Base-by-base conservation (phyloP, 805 yeast genomes). In the Torulaspora franciscae region DNA sequence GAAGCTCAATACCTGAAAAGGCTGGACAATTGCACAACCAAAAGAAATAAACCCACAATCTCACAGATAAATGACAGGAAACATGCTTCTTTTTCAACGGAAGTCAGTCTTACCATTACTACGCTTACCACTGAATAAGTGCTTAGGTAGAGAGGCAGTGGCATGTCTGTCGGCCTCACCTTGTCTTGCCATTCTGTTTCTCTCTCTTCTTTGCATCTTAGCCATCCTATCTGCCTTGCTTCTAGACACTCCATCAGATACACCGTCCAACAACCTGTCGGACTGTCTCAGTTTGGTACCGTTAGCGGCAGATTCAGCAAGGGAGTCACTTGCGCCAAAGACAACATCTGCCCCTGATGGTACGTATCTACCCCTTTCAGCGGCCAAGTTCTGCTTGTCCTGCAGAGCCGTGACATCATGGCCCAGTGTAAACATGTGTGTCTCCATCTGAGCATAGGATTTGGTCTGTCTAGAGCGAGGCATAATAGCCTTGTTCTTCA, bases 161-260 rank as follows among this genome's bases (percentile, higher is more conserved):
- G 80, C 74, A 67, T 88, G 95, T 70, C 98, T 83, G 71, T 93
- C 99, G 62, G 86, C 85, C 73, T 93, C 99, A 73, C 98, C 96
- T 55, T 81, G 85, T 70, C 95, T 82, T 34, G 97, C 96, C 62
- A 75, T 69, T 74, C 90, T 83, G 71, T 90, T 87, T 73, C 98
- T 81, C 64, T 85, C 95, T 71, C 96, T 82, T 79, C 96, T 87
- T 68, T 86, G 90, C 58, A 86, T 67, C 74, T 89, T 90, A 63
- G 80, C 84, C 70, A 89, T 72, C 75, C 93, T 82, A 55, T 83
- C 93, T 46, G 96, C 89, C 70, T 84, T 88, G 38, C 83, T 71
- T 68, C 95, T 80, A 65, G 81, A 69, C 19, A 84, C 80, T 53
- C 89, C 89, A 65, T 85, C 95, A 39, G 78, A 71, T 55, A 88